Percentiles rank a stretch among this genome's conserved stretches.
These are phyloP conservation scores for Thamnidium elegans DNA, from an alignment of 192 early-diverging fungal genomes.

Conservation along the genomic window DNA sequence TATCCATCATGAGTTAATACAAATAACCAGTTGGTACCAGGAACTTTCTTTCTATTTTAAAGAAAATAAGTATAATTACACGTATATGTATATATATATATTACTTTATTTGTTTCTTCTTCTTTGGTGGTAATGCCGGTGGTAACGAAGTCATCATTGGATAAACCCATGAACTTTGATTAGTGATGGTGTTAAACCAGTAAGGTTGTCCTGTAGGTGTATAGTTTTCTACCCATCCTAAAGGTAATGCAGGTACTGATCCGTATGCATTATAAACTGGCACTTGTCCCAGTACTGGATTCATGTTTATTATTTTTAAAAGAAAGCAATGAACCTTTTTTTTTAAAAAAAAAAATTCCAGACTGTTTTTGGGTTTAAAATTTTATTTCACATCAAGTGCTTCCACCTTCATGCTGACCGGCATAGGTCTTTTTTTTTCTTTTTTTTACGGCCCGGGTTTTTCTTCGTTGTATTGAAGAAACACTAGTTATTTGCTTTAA, in stretches of 20 bases:
- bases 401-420: too few species aligned
- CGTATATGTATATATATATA: not conserved
- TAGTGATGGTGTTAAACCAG: slow-evolving; percentile 70
- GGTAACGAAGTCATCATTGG: slow-evolving; percentile 22
- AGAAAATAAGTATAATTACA: not conserved
- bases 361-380: too few species aligned
- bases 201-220: slow-evolving; percentile 65
- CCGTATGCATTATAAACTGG: too few species aligned
- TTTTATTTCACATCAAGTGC: too few species aligned
- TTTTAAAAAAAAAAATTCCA: too few species aligned
- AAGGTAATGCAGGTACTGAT: slow-evolving; percentile 31
- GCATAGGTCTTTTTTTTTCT: too few species aligned
- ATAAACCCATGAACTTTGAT: slow-evolving; percentile 67
- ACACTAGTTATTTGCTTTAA: too few species aligned
- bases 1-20: slow-evolving; percentile 65
- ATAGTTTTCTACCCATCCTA: slow-evolving; percentile 61
- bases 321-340: too few species aligned
- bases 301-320: too few species aligned
- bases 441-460: too few species aligned
- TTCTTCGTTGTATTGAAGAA: too few species aligned
- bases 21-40: slow-evolving; percentile 70
- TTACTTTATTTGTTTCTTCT: slow-evolving; percentile 29
- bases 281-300: too few species aligned
- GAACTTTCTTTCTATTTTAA: slow-evolving; percentile 54
- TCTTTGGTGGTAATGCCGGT: not conserved